A percentile compares a stretch with the other conserved stretches of the same genome.
phyloP scores from a whole-genome alignment of 345 rosid genomes.

The Carallia brachiata region DNA sequence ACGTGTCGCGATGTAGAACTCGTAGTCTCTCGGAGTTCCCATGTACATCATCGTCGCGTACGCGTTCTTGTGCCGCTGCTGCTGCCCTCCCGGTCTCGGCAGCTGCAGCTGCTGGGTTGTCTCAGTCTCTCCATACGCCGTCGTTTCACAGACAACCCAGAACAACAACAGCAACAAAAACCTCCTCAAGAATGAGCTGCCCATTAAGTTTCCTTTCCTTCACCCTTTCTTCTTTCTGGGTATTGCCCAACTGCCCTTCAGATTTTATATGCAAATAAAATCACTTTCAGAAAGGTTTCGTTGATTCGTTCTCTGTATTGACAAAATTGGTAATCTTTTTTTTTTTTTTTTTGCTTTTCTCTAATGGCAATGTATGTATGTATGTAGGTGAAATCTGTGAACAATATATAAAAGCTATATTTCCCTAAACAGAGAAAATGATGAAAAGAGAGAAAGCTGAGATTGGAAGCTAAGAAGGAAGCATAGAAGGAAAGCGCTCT shows the following conservation, averaged over 20 bases:
- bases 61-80: conserved; percentile 60
- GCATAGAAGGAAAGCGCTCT: no score
- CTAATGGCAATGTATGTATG: no score
- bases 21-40: conserved; percentile 98
- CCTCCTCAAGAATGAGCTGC: not conserved
- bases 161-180: conserved; percentile 2
- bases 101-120: conserved; percentile 1
- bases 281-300: no score
- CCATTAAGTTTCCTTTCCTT: not conserved
- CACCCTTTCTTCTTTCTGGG: not conserved
- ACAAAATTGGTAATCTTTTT: no score
- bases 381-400: no score
- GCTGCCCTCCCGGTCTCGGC: not conserved
- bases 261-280: no score
- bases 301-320: no score
- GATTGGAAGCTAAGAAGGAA: no score
- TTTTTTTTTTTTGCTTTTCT: no score
- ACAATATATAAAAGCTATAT: no score
- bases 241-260: not conserved
- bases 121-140: conserved; percentile 19
- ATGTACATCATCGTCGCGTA: conserved; percentile 99
- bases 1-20: conserved; percentile 88
- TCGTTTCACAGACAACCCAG: conserved; percentile 2
- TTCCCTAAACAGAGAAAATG: no score
- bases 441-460: no score